Evolutionary conservation across 345 rosid species (phyloP).

Genomic region (Conringia planisiliqua): DNA sequence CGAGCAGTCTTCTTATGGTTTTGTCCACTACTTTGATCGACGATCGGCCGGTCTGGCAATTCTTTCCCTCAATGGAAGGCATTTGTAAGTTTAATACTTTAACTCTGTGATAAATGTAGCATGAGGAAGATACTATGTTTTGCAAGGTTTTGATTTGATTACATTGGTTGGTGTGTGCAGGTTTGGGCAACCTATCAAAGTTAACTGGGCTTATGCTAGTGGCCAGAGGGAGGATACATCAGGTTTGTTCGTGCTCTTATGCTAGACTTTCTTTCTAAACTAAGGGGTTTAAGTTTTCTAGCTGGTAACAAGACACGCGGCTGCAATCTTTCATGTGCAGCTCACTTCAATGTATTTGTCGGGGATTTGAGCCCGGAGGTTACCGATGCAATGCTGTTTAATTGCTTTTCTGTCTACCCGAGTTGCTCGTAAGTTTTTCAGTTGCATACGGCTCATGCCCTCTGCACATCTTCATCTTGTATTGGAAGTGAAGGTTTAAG

Average conservation of each 20-base stretch:
- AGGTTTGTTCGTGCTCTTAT: constrained; percentile 14
- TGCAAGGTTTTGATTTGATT: neutral
- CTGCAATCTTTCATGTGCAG: constrained; percentile 33
- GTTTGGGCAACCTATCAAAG: constrained; percentile 56
- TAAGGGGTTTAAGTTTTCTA: neutral
- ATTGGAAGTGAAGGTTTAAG: neutral
- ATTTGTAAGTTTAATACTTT: constrained; percentile 54
- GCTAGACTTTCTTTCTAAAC: neutral
- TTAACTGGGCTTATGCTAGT: constrained; percentile 42
- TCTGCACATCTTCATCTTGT: constrained; percentile 1
- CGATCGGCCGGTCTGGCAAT: constrained; percentile 90
- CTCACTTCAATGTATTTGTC: constrained; percentile 74
- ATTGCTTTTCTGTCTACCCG: constrained; percentile 70
- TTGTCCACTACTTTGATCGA: constrained; percentile 88
- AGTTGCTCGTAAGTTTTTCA: constrained; percentile 71
- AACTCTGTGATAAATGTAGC: neutral
- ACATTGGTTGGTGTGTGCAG: constrained; percentile 39
- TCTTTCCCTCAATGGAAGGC: constrained; percentile 87
- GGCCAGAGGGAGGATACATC: constrained; percentile 97
- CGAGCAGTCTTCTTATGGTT: constrained; percentile 86
- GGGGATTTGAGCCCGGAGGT: constrained; percentile 94
- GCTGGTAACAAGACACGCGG: neutral
- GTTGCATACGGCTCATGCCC: neutral
- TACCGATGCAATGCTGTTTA: constrained; percentile 81
- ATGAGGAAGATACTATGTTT: neutral